Evolutionary conservation across 768 basidiomycete genomes (phyloP).

Genomic region (Leccinum arenicola): DNA sequence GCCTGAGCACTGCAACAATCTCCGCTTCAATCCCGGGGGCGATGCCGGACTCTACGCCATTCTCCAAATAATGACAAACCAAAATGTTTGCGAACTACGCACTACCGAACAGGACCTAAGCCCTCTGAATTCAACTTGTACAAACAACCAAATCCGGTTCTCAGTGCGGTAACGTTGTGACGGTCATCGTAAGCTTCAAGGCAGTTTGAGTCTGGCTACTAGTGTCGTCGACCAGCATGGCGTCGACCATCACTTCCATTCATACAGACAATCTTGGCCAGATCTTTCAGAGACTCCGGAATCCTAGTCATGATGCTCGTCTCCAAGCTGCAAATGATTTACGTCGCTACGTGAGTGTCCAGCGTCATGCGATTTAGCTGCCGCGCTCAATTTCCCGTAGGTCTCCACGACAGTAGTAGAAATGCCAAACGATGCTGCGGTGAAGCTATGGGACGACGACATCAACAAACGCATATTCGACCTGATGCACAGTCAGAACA

Average conservation of each 20-base stretch:
- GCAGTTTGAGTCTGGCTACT: neutral
- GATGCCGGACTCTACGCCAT: too few species aligned
- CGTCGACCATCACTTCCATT: constrained; percentile 53
- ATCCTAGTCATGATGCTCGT: constrained; percentile 61
- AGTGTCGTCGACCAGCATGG: constrained; percentile 43
- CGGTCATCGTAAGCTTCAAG: constrained; percentile 10
- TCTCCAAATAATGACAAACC: too few species aligned
- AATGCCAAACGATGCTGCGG: constrained; percentile 76
- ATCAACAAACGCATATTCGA: constrained; percentile 80
- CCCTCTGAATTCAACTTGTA: constrained; percentile 27
- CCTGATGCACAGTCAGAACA: constrained; percentile 78
- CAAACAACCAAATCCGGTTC: constrained; percentile 27
- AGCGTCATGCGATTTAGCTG: constrained; percentile 8
- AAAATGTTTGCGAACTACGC: too few species aligned
- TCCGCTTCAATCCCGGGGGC: too few species aligned
- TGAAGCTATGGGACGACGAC: constrained; percentile 83
- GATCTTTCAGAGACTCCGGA: constrained; percentile 67
- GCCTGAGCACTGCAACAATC: too few species aligned
- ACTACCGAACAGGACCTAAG: too few species aligned
- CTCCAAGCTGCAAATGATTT: constrained; percentile 69
- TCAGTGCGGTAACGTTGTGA: constrained; percentile 2
- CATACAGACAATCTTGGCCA: constrained; percentile 61
- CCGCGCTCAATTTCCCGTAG: constrained; percentile 37
- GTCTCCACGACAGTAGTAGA: constrained; percentile 72
- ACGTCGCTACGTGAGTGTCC: constrained; percentile 62